phyloP scores from a whole-genome alignment of 805 yeast genomes.

The Wickerhamiella allomyrinae region DNA sequence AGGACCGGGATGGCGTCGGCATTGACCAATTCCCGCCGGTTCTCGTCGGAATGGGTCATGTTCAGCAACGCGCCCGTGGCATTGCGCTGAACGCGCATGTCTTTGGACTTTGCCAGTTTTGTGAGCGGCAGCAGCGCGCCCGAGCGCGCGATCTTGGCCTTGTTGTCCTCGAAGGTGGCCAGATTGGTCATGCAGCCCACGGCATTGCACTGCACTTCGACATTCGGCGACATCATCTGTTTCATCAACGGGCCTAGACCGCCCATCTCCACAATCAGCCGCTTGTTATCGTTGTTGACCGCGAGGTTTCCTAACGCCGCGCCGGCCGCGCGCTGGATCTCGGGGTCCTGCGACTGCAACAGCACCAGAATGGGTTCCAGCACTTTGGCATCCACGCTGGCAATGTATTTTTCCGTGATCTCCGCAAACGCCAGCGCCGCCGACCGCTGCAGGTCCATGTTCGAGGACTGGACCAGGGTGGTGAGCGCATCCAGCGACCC shows the following conservation, averaged over 20 bases:
- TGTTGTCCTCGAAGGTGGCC: constrained; percentile 96
- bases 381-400: constrained; percentile 80
- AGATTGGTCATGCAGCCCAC: constrained; percentile 97
- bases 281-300: constrained; percentile 87
- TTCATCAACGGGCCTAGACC: constrained; percentile 91
- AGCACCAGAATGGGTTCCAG: constrained; percentile 84
- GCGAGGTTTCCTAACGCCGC: constrained; percentile 98
- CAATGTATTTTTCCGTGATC: constrained; percentile 80
- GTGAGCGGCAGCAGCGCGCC: constrained; percentile 94
- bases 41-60: constrained; percentile 96
- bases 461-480: constrained; percentile 87
- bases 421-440: constrained; percentile 98
- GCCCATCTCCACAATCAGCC: constrained; percentile 92
- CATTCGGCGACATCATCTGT: constrained; percentile 94
- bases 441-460: constrained; percentile 85
- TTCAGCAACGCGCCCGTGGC: constrained; percentile 96
- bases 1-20: constrained; percentile 98
- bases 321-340: constrained; percentile 96
- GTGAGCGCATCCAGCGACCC: constrained; percentile 76
- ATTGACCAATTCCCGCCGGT: constrained; percentile 88
- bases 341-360: constrained; percentile 76
- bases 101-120: constrained; percentile 84
- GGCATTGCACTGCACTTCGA: constrained; percentile 97
- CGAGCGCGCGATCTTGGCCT: constrained; percentile 85
- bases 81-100: constrained; percentile 91